Percentiles rank a stretch among this genome's conserved stretches.
Conservation (phyloP, 2,329 filamentous ascomycete species). For the Alternaria consortialis region DNA sequence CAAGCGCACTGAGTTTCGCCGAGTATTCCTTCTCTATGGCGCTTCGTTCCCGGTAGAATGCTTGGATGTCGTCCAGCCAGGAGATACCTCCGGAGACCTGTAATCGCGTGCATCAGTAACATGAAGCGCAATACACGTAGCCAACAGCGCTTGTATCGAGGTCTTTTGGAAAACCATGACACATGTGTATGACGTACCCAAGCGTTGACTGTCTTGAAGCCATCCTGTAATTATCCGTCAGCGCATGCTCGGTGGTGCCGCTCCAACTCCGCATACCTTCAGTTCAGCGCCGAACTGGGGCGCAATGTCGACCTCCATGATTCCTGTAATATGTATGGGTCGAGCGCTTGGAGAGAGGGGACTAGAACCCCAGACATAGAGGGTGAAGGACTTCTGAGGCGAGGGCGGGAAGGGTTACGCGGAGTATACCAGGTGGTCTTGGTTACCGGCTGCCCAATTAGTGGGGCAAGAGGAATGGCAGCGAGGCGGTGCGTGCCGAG, state of each 20-base stretch:
- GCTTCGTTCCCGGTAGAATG: conserved; percentile 95
- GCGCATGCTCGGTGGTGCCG: conserved; percentile 29
- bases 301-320: conserved; percentile 83
- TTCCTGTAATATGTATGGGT: conserved; percentile 27
- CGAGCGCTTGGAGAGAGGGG: conserved; percentile 27
- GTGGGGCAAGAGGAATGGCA: conserved; percentile 41
- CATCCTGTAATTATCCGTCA: conserved; percentile 71
- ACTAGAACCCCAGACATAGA: conserved; percentile 40
- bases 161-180: neutral
- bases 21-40: conserved; percentile 97
- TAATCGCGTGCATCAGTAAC: conserved; percentile 33
- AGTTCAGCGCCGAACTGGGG: conserved; percentile 93
- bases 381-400: conserved; percentile 24
- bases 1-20: conserved; percentile 82
- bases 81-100: conserved; percentile 82
- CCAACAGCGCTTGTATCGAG: conserved; percentile 16
- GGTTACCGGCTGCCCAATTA: conserved; percentile 33
- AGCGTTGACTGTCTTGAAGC: conserved; percentile 91
- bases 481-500: conserved; percentile 38
- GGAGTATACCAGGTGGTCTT: conserved; percentile 28
- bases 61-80: conserved; percentile 96
- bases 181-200: conserved; percentile 68
- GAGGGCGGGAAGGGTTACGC: conserved; percentile 33
- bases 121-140: conserved; percentile 10
- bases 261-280: conserved; percentile 69